Conservation (phyloP, 805 yeast genomes). For the Wickerhamiella bombiphila region DNA sequence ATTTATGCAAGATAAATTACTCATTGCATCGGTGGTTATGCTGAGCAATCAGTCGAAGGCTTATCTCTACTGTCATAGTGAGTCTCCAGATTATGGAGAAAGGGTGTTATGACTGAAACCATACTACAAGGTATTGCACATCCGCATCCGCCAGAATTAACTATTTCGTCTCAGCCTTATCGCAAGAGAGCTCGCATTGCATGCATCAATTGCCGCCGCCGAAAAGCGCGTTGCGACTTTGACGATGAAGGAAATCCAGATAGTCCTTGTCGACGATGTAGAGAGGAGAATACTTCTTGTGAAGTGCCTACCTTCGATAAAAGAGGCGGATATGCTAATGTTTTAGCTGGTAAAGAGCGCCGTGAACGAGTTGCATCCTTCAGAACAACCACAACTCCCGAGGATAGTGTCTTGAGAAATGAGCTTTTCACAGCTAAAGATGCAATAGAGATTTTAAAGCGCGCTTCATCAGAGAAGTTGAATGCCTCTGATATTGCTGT, state of each 20-base stretch:
- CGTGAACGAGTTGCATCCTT: background rate
- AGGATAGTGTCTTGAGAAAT: constrained; percentile 2
- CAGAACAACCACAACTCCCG: background rate
- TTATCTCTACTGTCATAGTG: too few relatives aligned
- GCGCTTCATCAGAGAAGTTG: background rate
- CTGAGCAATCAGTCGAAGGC: too few relatives aligned
- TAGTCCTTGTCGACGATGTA: constrained; percentile 1
- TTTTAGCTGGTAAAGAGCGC: constrained; percentile 3
- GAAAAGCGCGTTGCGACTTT: constrained; percentile 4
- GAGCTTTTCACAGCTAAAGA: constrained; percentile 3
- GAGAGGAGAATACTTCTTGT: constrained; percentile 2
- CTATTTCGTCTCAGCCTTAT: too few relatives aligned
- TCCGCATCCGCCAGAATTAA: too few relatives aligned
- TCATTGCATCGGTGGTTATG: too few relatives aligned
- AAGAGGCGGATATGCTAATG: constrained; percentile 6
- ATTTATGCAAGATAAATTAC: too few relatives aligned
- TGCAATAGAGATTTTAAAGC: constrained; percentile 3
- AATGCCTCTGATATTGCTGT: background rate
- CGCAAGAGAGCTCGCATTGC: constrained; percentile 5
- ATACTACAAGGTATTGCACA: too few relatives aligned
- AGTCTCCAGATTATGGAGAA: too few relatives aligned
- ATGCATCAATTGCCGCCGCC: constrained; percentile 3
- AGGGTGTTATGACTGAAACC: too few relatives aligned
- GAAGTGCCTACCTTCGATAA: constrained; percentile 3
- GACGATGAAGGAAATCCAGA: background rate